A percentile compares a stretch with the other conserved stretches of the same genome.
phyloP scores from a whole-genome alignment of 345 rosid genomes.

The Adansonia digitata region DNA sequence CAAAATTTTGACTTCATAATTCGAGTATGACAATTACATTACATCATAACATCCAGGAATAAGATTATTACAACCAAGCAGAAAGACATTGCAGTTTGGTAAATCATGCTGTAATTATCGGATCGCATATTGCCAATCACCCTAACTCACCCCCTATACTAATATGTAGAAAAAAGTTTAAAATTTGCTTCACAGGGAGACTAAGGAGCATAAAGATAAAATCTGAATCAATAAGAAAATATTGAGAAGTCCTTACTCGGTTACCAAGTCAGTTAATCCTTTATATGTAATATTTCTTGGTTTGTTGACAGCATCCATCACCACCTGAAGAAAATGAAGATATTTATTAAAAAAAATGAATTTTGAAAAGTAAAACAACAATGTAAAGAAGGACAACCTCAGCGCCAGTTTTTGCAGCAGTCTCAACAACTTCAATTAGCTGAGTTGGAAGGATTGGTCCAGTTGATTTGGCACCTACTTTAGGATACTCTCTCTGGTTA shows the following conservation, averaged over 20 bases:
- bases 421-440: conserved; percentile 73
- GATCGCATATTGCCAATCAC: background rate
- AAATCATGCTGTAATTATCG: conserved; percentile 3
- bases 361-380: background rate
- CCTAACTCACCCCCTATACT: background rate
- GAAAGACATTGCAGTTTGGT: background rate
- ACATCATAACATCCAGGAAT: background rate
- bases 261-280: conserved; percentile 83
- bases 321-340: conserved; percentile 46
- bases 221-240: background rate
- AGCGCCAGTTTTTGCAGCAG: conserved; percentile 84
- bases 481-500: conserved; percentile 42
- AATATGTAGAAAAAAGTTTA: background rate
- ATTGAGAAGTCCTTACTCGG: conserved; percentile 56
- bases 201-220: background rate
- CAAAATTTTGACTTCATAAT: background rate
- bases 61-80: background rate
- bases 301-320: conserved; percentile 88
- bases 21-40: background rate
- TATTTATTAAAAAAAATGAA: background rate
- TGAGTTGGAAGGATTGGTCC: conserved; percentile 62
- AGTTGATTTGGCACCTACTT: conserved; percentile 55
- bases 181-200: background rate
- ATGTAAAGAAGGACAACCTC: conserved; percentile 37
- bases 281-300: conserved; percentile 78